A percentile compares a stretch with the other conserved stretches of the same genome.
Evolutionary conservation across 495 filamentous ascomycete genomes (phyloP).

Genomic region (Talaromyces ruber): DNA sequence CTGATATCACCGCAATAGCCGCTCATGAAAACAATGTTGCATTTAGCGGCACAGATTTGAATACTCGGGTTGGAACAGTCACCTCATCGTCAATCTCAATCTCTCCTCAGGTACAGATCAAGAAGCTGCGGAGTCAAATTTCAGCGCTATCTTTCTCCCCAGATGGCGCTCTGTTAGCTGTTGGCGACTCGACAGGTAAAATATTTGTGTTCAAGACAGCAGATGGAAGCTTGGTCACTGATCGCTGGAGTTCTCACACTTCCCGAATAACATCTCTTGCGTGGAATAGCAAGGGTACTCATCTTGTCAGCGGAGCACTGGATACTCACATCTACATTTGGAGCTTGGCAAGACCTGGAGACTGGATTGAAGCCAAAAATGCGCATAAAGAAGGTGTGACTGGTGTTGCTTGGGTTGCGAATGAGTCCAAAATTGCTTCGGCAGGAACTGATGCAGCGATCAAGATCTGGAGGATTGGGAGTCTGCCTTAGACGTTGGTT

Average conservation of each 20-base stretch:
- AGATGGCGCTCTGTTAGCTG: slow-evolving; percentile 63
- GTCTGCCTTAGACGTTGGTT: slow-evolving; percentile 33
- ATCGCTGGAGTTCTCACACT: slow-evolving; percentile 87
- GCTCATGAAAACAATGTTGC: slow-evolving; percentile 59
- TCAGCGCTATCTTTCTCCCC: slow-evolving; percentile 69
- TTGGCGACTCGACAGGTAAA: slow-evolving; percentile 77
- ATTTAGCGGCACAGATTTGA: slow-evolving; percentile 63
- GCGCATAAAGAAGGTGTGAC: slow-evolving; percentile 94
- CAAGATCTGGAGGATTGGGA: slow-evolving; percentile 79
- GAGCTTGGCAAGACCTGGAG: slow-evolving; percentile 77
- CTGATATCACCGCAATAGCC: slow-evolving; percentile 63
- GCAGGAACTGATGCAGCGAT: slow-evolving; percentile 81
- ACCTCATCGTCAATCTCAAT: slow-evolving; percentile 36
- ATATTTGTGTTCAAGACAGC: slow-evolving; percentile 61
- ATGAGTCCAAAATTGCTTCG: slow-evolving; percentile 61
- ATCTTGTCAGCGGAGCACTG: slow-evolving; percentile 73
- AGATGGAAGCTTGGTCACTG: slow-evolving; percentile 40
- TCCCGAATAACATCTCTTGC: slow-evolving; percentile 73
- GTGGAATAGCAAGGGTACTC: slow-evolving; percentile 69
- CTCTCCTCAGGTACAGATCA: slow-evolving; percentile 35
- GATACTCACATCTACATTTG: slow-evolving; percentile 91
- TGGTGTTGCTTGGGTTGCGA: slow-evolving; percentile 74
- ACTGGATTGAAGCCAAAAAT: slow-evolving; percentile 66
- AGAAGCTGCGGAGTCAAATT: slow-evolving; percentile 29
- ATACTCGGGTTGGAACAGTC: slow-evolving; percentile 61